These are phyloP conservation scores for Amylocarpus encephaloides DNA, from an alignment of 2,329 filamentous ascomycete species.

Conservation along the genomic window DNA sequence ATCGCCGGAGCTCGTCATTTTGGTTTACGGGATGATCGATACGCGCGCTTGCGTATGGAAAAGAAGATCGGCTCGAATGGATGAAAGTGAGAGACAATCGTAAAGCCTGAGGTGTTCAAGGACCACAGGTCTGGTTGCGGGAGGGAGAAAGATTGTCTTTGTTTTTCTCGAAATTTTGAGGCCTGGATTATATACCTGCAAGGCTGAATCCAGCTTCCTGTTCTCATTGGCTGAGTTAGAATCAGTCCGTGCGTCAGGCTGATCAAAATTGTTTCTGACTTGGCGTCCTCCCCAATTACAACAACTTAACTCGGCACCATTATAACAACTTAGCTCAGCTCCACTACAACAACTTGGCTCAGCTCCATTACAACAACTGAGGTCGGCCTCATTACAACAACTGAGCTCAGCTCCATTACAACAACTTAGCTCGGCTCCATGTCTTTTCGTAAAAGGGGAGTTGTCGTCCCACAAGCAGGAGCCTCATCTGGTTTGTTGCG, in stretches of 20 bases:
- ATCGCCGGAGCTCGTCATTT: constrained; percentile 61
- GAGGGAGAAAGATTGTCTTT: background rate
- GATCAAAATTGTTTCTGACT: background rate
- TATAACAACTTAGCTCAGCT: too few species aligned
- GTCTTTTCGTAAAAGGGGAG: constrained; percentile 64
- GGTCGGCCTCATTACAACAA: too few species aligned
- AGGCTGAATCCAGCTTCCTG: constrained; percentile 1
- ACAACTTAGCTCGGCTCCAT: constrained; percentile 33
- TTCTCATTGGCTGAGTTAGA: background rate
- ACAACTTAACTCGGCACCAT: background rate
- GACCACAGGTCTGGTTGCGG: background rate
- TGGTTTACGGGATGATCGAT: background rate
- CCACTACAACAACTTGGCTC: constrained; percentile 28
- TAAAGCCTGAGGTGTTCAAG: background rate
- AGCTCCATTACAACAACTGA: too few species aligned
- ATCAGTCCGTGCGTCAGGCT: constrained; percentile 7
- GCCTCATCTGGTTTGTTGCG: too few species aligned
- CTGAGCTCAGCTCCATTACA: constrained; percentile 35
- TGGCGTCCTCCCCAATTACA: background rate
- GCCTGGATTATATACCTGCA: constrained; percentile 5
- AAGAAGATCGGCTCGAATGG: background rate
- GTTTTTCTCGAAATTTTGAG: constrained; percentile 8
- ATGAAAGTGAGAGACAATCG: background rate
- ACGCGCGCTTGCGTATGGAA: background rate
- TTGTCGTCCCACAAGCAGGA: constrained; percentile 38